These are phyloP conservation scores for Rhizoctonia solani DNA, from an alignment of 1,284 basidiomycete genomes.

Conservation along the genomic window DNA sequence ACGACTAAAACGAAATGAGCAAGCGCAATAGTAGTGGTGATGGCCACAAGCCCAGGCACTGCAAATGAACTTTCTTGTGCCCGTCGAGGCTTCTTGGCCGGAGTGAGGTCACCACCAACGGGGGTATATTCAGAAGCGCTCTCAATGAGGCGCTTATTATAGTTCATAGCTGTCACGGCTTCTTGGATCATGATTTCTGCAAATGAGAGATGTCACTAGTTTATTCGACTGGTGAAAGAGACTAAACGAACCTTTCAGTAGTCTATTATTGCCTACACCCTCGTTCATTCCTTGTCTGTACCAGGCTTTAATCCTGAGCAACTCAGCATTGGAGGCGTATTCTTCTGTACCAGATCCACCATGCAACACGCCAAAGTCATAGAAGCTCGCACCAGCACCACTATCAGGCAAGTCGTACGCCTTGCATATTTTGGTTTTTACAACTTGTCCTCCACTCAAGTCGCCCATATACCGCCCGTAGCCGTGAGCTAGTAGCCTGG, in stretches of 20 bases:
- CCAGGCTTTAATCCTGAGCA: conserved; percentile 78
- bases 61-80: conserved; percentile 43
- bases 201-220: conserved; percentile 38
- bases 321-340: conserved; percentile 53
- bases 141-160: conserved; percentile 67
- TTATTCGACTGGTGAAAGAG: neutral
- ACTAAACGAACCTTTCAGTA: conserved; percentile 57
- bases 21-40: conserved; percentile 53
- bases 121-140: conserved; percentile 31
- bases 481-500: conserved; percentile 70
- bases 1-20: conserved; percentile 58
- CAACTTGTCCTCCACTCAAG: conserved; percentile 78
- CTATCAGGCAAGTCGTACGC: conserved; percentile 65
- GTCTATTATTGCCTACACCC: conserved; percentile 57
- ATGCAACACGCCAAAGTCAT: conserved; percentile 65
- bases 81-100: conserved; percentile 40
- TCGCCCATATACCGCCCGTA: conserved; percentile 87
- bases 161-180: conserved; percentile 67
- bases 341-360: conserved; percentile 48
- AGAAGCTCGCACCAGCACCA: conserved; percentile 59
- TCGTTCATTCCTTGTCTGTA: conserved; percentile 75
- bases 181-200: conserved; percentile 59
- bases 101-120: conserved; percentile 35
- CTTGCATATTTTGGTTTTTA: conserved; percentile 65
- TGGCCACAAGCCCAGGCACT: conserved; percentile 44